Conservation (phyloP, 108 stramenopile species). For the Cyclotella sp. region DNA sequence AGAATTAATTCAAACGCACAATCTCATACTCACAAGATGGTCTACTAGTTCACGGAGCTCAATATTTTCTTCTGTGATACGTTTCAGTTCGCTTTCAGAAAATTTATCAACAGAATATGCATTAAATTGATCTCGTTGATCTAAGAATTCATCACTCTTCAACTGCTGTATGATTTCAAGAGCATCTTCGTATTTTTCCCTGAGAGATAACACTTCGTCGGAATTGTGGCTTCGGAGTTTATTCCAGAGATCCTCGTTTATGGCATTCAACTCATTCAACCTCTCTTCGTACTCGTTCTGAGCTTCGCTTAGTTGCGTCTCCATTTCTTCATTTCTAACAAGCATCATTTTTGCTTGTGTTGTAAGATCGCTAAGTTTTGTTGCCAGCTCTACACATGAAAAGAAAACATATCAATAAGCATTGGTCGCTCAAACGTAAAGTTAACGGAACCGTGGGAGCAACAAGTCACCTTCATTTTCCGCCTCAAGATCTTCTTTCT, state of each 20-base stretch:
- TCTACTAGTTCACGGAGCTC: conserved; percentile 24
- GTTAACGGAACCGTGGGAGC: conserved; percentile 1
- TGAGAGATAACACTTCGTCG: neutral
- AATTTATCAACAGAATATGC: neutral
- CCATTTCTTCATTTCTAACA: conserved; percentile 40
- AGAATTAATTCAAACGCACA: neutral
- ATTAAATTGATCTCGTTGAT: neutral
- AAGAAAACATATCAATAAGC: neutral
- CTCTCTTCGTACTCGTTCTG: conserved; percentile 38
- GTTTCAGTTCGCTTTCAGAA: neutral
- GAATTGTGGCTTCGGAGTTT: conserved; percentile 6
- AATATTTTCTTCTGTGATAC: conserved; percentile 22
- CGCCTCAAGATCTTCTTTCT: conserved; percentile 33
- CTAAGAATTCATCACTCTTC: neutral
- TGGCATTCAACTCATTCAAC: conserved; percentile 26
- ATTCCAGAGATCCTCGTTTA: conserved; percentile 1
- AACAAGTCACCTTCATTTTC: conserved; percentile 31
- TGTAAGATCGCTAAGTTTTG: conserved; percentile 33
- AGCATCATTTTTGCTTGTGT: conserved; percentile 49
- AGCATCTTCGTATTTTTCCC: conserved; percentile 16
- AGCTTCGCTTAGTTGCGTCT: conserved; percentile 28
- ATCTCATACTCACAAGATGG: conserved; percentile 6
- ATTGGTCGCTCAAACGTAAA: neutral
- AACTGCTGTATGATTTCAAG: conserved; percentile 20
- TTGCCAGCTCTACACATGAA: neutral